These are phyloP conservation scores for Medakamo hakoo DNA, from an alignment of 139 green algal genomes.

Conservation along the genomic window DNA sequence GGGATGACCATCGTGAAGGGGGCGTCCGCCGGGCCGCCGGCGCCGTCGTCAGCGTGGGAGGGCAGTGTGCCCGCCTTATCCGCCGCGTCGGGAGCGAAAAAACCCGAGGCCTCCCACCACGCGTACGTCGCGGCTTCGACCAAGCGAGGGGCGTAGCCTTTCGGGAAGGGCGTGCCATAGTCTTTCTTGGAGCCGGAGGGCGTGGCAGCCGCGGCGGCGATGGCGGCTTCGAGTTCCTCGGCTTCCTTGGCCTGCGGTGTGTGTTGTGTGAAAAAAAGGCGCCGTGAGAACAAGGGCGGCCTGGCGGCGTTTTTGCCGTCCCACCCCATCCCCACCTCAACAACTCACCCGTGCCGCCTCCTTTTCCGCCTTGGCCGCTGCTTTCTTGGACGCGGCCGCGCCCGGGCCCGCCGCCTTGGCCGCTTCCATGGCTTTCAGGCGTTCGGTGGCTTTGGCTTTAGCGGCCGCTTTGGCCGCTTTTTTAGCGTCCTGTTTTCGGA, in stretches of 20 bases:
- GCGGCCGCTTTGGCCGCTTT: slow-evolving; percentile 65
- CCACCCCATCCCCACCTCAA: not conserved
- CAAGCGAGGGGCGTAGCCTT: slow-evolving; percentile 65
- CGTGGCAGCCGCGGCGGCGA: slow-evolving; percentile 36
- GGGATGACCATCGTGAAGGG: slow-evolving; percentile 96
- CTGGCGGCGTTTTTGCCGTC: not conserved
- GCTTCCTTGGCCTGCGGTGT: slow-evolving; percentile 54
- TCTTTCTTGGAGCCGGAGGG: slow-evolving; percentile 77
- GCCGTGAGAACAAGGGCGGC: too few species aligned
- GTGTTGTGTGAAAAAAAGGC: too few species aligned
- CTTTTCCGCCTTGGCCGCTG: slow-evolving; percentile 51
- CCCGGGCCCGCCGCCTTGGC: slow-evolving; percentile 31
- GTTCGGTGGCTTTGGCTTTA: slow-evolving; percentile 29
- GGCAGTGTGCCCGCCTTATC: slow-evolving; percentile 8
- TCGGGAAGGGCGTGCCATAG: slow-evolving; percentile 46
- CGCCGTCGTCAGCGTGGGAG: not conserved
- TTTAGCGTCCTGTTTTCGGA: not conserved
- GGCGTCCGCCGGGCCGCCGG: slow-evolving; percentile 14
- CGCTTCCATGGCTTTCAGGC: slow-evolving; percentile 42
- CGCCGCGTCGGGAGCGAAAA: slow-evolving; percentile 68
- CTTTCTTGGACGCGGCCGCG: slow-evolving; percentile 43
- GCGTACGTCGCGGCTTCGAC: slow-evolving; percentile 49
- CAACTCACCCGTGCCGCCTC: slow-evolving; percentile 57
- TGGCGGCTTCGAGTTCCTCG: slow-evolving; percentile 35
- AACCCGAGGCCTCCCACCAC: slow-evolving; percentile 80